Conservation (phyloP, 176 grass and related monocot genomes). For the Pontederia paniculata region DNA sequence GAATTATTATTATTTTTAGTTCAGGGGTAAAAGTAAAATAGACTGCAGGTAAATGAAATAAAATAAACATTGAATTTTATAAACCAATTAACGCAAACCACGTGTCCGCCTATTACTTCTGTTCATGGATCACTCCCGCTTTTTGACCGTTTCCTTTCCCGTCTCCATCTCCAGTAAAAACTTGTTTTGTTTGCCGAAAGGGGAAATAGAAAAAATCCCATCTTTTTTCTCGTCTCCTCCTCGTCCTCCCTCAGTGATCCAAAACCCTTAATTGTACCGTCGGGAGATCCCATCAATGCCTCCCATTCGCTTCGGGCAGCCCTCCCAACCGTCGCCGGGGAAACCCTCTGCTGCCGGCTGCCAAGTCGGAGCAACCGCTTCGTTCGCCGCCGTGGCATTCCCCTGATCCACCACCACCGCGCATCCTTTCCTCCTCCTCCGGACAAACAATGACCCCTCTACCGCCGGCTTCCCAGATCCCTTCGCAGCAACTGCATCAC, state of each 20-base stretch:
- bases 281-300: too few species aligned
- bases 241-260: too few species aligned
- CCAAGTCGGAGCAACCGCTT: too few species aligned
- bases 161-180: not conserved
- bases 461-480: not conserved
- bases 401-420: not conserved
- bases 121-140: too few species aligned
- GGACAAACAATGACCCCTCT: not conserved
- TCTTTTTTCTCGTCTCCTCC: not conserved
- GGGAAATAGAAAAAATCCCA: not conserved
- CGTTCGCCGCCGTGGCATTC: not conserved
- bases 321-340: too few species aligned
- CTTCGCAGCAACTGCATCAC: not conserved
- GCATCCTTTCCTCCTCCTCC: conserved; percentile 1
- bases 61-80: too few species aligned
- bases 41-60: too few species aligned
- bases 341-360: too few species aligned
- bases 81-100: not conserved
- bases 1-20: too few species aligned
- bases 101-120: not conserved
- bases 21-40: too few species aligned
- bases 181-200: not conserved
- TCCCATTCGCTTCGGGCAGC: too few species aligned
- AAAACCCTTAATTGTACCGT: too few species aligned
- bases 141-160: not conserved